Conservation (phyloP, 345 rosid genomes). For the Eucalyptus marginata region DNA sequence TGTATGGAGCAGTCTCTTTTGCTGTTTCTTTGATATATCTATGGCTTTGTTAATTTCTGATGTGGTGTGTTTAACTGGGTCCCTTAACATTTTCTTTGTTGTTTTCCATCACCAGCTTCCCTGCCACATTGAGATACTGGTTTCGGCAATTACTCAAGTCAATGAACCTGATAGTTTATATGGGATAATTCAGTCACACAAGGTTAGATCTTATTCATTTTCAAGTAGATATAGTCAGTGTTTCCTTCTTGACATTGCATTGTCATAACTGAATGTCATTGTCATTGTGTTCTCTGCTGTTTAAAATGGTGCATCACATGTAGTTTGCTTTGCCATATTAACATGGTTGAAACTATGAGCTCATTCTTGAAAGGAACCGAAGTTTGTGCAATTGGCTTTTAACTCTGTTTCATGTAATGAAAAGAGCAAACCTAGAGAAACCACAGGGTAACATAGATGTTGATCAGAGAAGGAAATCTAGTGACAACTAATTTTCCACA, state of each 20-base stretch:
- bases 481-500: background rate
- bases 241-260: background rate
- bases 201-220: conserved; percentile 30
- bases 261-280: background rate
- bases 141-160: conserved; percentile 78
- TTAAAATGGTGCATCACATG: background rate
- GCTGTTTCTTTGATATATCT: background rate
- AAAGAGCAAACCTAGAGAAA: background rate
- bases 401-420: background rate
- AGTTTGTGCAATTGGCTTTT: background rate
- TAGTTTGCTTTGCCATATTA: background rate
- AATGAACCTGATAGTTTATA: conserved; percentile 97
- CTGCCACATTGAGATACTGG: conserved; percentile 68
- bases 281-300: background rate
- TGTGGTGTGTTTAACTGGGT: background rate
- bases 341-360: background rate
- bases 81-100: background rate
- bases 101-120: conserved; percentile 42
- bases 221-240: background rate
- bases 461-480: background rate
- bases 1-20: background rate
- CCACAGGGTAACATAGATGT: background rate
- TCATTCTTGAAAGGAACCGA: background rate
- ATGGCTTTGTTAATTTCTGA: background rate
- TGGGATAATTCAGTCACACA: conserved; percentile 83